Conservation (phyloP, 192 early-diverging fungal species). For the Mortierella hygrophila region DNA sequence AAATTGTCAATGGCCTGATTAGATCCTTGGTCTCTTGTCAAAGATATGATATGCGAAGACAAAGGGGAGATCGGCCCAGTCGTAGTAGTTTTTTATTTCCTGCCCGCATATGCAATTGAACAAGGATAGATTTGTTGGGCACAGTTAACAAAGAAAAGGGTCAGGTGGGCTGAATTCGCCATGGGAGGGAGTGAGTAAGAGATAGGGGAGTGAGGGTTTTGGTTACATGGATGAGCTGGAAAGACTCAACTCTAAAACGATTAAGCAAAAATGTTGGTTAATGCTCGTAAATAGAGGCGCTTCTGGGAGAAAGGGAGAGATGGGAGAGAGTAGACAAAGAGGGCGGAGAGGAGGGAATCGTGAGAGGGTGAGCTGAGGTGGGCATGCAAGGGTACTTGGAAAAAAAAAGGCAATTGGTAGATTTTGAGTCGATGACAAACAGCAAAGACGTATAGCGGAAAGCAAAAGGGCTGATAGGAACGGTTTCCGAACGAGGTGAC, state of each 20-base stretch:
- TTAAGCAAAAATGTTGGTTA: neutral
- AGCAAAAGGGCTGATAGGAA: neutral
- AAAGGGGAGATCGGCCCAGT: neutral
- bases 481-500: neutral
- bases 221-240: neutral
- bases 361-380: neutral
- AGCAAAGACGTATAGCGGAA: neutral
- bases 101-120: neutral
- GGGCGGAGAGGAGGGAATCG: neutral
- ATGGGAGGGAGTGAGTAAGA: neutral
- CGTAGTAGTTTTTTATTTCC: neutral
- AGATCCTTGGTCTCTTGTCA: neutral
- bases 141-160: neutral
- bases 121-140: neutral
- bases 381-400: neutral
- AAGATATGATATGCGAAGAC: neutral
- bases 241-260: constrained; percentile 4
- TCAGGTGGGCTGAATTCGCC: constrained; percentile 9
- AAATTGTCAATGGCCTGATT: neutral
- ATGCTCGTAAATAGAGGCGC: neutral
- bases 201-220: neutral
- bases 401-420: neutral
- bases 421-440: neutral
- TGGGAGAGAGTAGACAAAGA: neutral
- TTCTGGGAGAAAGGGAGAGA: too few relatives aligned